phyloP scores from a whole-genome alignment of 208 protist genomes.

The Porcisia deanei region DNA sequence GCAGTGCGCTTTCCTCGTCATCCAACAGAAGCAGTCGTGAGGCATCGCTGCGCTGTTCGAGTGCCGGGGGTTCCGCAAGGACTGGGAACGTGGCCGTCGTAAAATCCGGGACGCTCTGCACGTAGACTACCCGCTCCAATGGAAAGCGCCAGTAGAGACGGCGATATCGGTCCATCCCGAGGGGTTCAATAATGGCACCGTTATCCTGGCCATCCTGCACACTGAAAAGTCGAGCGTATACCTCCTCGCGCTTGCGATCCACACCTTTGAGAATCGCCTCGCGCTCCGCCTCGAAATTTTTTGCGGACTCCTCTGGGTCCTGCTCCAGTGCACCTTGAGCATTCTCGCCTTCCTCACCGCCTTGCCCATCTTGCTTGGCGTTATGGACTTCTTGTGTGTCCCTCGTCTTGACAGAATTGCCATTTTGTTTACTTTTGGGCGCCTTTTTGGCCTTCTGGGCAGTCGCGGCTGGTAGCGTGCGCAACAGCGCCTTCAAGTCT shows the following conservation, averaged over 20 bases:
- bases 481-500: conserved; percentile 66
- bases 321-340: background rate
- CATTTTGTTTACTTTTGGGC: background rate
- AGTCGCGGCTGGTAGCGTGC: conserved; percentile 29
- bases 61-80: conserved; percentile 40
- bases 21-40: conserved; percentile 39
- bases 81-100: conserved; percentile 33
- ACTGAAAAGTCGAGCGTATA: conserved; percentile 34
- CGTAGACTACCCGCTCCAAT: conserved; percentile 57
- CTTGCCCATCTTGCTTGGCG: conserved; percentile 5
- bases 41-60: conserved; percentile 8
- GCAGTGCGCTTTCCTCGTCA: conserved; percentile 31
- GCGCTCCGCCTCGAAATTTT: conserved; percentile 35
- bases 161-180: conserved; percentile 86
- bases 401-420: background rate
- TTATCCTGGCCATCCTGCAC: conserved; percentile 53
- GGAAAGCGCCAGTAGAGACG: conserved; percentile 91
- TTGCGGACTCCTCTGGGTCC: conserved; percentile 2
- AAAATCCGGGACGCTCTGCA: conserved; percentile 62
- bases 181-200: conserved; percentile 61
- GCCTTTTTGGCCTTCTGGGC: conserved; percentile 2
- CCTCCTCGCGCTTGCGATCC: conserved; percentile 39
- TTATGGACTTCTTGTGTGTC: background rate
- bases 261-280: conserved; percentile 39
- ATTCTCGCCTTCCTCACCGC: conserved; percentile 13